Conservation (phyloP, 495 filamentous ascomycete species). For the Pseudotulostoma volvatum region DNA sequence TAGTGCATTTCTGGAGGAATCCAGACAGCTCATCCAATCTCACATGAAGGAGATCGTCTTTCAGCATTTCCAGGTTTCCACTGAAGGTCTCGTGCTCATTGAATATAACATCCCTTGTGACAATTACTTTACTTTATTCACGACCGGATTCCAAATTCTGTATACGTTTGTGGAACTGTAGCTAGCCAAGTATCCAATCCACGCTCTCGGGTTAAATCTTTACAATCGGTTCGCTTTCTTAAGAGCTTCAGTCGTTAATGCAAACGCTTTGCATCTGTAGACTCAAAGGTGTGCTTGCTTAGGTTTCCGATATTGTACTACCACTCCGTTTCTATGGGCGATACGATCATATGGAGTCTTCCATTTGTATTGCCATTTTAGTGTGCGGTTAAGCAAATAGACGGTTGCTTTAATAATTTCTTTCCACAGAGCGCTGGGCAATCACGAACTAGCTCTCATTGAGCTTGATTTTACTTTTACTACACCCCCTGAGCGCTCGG, state of each 20-base stretch:
- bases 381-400: conserved; percentile 2
- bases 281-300: conserved; percentile 2
- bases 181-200: conserved; percentile 5
- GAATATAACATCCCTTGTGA: conserved; percentile 1
- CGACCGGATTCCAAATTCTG: conserved; percentile 7
- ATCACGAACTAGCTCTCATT: neutral
- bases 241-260: conserved; percentile 5
- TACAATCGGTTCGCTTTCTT: conserved; percentile 6
- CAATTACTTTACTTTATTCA: conserved; percentile 1
- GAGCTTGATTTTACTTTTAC: neutral
- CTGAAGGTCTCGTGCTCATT: conserved; percentile 16
- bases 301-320: conserved; percentile 3
- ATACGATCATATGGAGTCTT: conserved; percentile 2
- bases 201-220: conserved; percentile 11
- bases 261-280: conserved; percentile 6
- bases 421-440: conserved; percentile 1
- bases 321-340: neutral
- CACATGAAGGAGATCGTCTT: conserved; percentile 10
- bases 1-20: conserved; percentile 1
- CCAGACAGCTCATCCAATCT: neutral
- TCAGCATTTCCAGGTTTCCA: conserved; percentile 14
- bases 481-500: conserved; percentile 1
- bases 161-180: conserved; percentile 1
- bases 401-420: neutral
- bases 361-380: neutral